Base-by-base conservation (phyloP, 768 basidiomycete species). In the Cystoderma amianthinum region DNA sequence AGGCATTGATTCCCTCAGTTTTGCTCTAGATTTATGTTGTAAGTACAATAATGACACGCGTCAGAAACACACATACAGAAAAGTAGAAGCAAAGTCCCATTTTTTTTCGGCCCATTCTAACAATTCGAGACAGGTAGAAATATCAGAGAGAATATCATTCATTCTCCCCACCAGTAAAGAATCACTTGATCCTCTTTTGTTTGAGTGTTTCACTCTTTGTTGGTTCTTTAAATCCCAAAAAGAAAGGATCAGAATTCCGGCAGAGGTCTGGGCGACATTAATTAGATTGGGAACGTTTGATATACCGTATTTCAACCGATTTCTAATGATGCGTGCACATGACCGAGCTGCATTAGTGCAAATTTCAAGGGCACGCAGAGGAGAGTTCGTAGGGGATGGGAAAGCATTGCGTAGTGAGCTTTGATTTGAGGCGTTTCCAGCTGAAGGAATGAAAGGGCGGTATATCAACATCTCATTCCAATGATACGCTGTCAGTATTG, bases 391-490 rank as follows among this genome's bases (percentile, higher is more conserved):
- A 13, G 52, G 44, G 42, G 48, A 46, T 11, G 42, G 39, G 44
- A 5, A 48, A 48, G 10, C 53, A 57, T 30, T 56, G 49, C 20
- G 61, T n/a, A n/a, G n/a, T n/a, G 44, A 15, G 64, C 30, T 35
- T 24, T 5, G 12, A 15, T 12, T 7, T 65, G 4, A 64, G 54
- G 13, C 71, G n/a, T 30, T 36, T 9, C 9, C 9, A 17, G 12
- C 7, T 36, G 34, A n/a, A 13, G 48, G 72, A 28, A 85, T 74
- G 59, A 84, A 84, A 2, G 82, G 78, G 21, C 85, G 75, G 54
- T 85, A 79, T 21, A 88, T 70, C 39, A 85, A 61, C 55, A 88
- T 83, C 55, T 76, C 72, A 23, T 65, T 64, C 32, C 78, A 56
- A 58, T 86, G 75, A 54, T 82, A 89, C 4, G 72, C 63, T 15